Evolutionary conservation across 1,284 basidiomycete species (phyloP).

Genomic region (Austroboletus niveus): DNA sequence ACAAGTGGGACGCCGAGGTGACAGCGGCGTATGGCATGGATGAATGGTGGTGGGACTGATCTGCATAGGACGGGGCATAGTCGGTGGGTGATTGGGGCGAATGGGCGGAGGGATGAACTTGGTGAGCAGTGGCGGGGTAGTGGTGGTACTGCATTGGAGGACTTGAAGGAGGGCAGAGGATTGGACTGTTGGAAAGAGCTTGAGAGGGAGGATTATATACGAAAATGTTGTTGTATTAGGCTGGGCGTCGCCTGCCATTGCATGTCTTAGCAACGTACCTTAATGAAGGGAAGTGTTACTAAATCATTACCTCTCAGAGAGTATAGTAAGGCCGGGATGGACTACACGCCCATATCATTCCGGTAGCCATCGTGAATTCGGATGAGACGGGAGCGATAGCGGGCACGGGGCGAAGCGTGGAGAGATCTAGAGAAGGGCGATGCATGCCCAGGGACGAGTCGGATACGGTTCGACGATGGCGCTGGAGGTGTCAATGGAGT

Average conservation of each 20-base stretch:
- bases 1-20: conserved; percentile 16
- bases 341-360: conserved; percentile 33
- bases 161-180: conserved; percentile 4
- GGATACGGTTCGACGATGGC: conserved; percentile 32
- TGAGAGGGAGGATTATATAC: conserved; percentile 30
- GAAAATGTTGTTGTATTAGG: conserved; percentile 33
- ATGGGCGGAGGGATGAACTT: conserved; percentile 12
- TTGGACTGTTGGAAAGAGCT: conserved; percentile 9
- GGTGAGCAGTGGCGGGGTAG: conserved; percentile 24
- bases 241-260: conserved; percentile 35
- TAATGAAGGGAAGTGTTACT: conserved; percentile 37
- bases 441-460: conserved; percentile 22
- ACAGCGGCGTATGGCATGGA: conserved; percentile 28
- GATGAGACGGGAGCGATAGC: conserved; percentile 31
- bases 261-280: conserved; percentile 38
- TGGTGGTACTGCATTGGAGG: conserved; percentile 29
- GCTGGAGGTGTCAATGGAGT: conserved; percentile 31
- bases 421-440: conserved; percentile 31
- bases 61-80: conserved; percentile 21
- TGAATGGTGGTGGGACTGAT: conserved; percentile 26
- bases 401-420: conserved; percentile 22
- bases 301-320: conserved; percentile 36
- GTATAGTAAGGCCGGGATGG: conserved; percentile 33
- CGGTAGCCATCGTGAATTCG: conserved; percentile 34
- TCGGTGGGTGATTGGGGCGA: conserved; percentile 23